Evolutionary conservation across 352 stramenopile genomes (phyloP).

Genomic region (Pythium dissimile): DNA sequence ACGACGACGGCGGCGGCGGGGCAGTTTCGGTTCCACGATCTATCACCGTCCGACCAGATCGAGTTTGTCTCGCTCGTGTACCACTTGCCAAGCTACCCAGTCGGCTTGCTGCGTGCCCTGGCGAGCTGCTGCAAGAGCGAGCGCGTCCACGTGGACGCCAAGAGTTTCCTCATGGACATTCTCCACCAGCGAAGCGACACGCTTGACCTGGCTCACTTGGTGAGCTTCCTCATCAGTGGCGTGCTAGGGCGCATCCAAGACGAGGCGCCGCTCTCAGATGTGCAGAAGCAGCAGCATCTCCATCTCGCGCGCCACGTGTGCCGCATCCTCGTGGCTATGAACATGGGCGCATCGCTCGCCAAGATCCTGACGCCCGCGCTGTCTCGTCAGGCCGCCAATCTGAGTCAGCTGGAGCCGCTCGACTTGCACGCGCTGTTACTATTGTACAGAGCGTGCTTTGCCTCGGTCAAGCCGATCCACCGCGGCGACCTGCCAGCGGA

Average conservation of each 20-base stretch:
- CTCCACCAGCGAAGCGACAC: constrained; percentile 55
- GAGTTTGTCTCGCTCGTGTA: constrained; percentile 73
- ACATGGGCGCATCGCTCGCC: constrained; percentile 56
- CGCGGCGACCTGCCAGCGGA: constrained; percentile 36
- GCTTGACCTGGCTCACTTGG: constrained; percentile 69
- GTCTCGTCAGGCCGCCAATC: constrained; percentile 35
- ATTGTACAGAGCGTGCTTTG: constrained; percentile 55
- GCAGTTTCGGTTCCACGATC: constrained; percentile 47
- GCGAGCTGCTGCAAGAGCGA: constrained; percentile 74
- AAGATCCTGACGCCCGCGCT: constrained; percentile 70
- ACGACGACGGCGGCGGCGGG: neutral
- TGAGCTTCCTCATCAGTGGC: constrained; percentile 79
- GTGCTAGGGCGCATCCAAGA: constrained; percentile 33
- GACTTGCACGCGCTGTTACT: constrained; percentile 61
- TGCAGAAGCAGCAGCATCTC: constrained; percentile 37
- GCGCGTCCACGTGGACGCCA: constrained; percentile 56
- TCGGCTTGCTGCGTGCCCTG: constrained; percentile 61
- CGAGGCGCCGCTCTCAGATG: constrained; percentile 14
- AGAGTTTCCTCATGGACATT: constrained; percentile 83
- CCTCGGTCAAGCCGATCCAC: constrained; percentile 29
- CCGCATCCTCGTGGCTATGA: constrained; percentile 56
- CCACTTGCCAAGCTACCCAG: constrained; percentile 67
- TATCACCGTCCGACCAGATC: constrained; percentile 50
- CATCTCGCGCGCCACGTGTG: constrained; percentile 65
- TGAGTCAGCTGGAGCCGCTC: constrained; percentile 32